Conservation (phyloP, 768 basidiomycete genomes). For the Hemileccinum rubropunctum region DNA sequence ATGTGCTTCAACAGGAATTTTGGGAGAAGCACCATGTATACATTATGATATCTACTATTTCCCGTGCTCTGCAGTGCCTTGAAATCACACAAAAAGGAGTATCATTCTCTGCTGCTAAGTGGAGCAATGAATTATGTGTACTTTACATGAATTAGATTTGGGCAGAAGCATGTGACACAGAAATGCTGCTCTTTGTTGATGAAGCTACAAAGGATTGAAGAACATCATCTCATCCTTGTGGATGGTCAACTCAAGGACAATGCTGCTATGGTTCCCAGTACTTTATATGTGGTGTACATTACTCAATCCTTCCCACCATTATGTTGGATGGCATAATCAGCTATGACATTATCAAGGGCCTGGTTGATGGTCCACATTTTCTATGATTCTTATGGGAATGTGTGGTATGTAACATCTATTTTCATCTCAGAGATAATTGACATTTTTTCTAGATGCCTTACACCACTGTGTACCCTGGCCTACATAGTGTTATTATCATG, state of each 20-base stretch:
- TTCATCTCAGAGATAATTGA: too few species aligned
- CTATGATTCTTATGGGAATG: too few species aligned
- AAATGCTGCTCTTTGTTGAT: constrained; percentile 26
- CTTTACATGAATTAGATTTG: constrained; percentile 15
- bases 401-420: too few species aligned
- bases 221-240: background rate
- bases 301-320: too few species aligned
- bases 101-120: background rate
- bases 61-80: background rate
- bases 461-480: too few species aligned
- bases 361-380: background rate
- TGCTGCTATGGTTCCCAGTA: background rate
- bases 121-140: constrained; percentile 8
- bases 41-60: too few species aligned
- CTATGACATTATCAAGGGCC: background rate
- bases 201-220: constrained; percentile 17
- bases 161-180: constrained; percentile 9
- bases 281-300: background rate
- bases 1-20: too few species aligned
- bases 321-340: too few species aligned
- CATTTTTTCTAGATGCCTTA: too few species aligned
- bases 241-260: background rate
- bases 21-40: too few species aligned
- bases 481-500: too few species aligned
- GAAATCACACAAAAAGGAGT: background rate